Evolutionary conservation across 139 green algal species (phyloP).

Genomic region (Pycnococcus provasolii): DNA sequence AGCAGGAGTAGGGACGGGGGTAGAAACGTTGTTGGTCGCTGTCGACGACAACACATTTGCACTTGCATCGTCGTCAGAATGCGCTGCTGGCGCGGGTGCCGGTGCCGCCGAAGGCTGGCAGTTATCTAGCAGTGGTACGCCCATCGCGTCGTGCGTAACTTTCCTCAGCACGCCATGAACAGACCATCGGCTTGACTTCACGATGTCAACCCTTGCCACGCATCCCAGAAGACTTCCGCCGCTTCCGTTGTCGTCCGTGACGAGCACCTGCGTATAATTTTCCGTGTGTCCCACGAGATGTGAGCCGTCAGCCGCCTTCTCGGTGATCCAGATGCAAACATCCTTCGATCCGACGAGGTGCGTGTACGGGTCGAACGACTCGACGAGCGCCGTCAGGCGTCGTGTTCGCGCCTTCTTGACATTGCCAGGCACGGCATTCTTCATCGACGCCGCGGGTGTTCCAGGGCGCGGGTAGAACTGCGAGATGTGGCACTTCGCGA

Average conservation of each 20-base stretch:
- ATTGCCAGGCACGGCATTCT: conserved; percentile 17
- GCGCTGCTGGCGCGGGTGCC: too few species aligned
- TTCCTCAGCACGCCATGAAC: conserved; percentile 45
- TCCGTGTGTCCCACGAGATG: conserved; percentile 59
- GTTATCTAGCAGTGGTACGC: too few species aligned
- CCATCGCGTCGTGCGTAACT: not conserved
- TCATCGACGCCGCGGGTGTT: not conserved
- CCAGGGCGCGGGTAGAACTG: conserved; percentile 77
- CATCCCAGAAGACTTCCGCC: conserved; percentile 48
- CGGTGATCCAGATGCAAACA: conserved; percentile 65
- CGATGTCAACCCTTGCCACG: conserved; percentile 50
- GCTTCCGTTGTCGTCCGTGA: conserved; percentile 34
- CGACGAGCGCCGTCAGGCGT: conserved; percentile 52
- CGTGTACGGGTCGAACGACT: conserved; percentile 50
- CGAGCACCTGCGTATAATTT: conserved; percentile 70
- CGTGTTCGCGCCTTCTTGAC: conserved; percentile 49
- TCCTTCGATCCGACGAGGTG: conserved; percentile 45
- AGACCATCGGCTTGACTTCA: conserved; percentile 47
- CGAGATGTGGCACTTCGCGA: conserved; percentile 71
- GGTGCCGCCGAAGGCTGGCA: too few species aligned
- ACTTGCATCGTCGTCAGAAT: too few species aligned
- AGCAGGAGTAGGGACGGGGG: too few species aligned
- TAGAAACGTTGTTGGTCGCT: too few species aligned
- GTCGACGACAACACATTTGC: too few species aligned
- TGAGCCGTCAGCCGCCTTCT: conserved; percentile 37